Evolutionary conservation across 768 basidiomycete genomes (phyloP).

Genomic region (Sutorius australiensis): DNA sequence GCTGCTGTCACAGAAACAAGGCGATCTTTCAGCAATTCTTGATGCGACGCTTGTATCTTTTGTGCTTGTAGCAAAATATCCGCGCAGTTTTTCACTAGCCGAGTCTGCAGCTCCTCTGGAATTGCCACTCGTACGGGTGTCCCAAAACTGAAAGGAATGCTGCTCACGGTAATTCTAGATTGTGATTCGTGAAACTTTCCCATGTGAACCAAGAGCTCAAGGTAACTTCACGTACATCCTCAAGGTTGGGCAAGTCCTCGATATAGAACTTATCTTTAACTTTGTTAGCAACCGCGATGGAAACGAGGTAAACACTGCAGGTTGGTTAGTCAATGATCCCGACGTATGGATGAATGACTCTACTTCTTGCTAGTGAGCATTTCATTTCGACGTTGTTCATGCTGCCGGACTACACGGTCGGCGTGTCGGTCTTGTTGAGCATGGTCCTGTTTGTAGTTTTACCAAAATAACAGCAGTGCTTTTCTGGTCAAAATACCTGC

Average conservation of each 20-base stretch:
- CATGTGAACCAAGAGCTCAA: slow-evolving; percentile 7
- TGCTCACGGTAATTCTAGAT: slow-evolving; percentile 67
- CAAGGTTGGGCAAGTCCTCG: slow-evolving; percentile 63
- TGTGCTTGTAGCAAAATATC: slow-evolving; percentile 58
- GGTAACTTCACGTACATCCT: slow-evolving; percentile 54
- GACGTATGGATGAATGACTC: slow-evolving; percentile 6
- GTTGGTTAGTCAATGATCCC: not conserved
- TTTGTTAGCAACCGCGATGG: slow-evolving; percentile 65
- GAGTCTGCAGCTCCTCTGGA: slow-evolving; percentile 69
- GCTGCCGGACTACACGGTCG: slow-evolving; percentile 67
- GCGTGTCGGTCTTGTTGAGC: slow-evolving; percentile 73
- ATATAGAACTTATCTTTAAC: slow-evolving; percentile 67
- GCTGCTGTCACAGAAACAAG: slow-evolving; percentile 44
- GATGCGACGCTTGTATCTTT: slow-evolving; percentile 52
- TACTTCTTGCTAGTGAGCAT: slow-evolving; percentile 86
- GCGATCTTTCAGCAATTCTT: slow-evolving; percentile 54
- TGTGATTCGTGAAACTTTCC: slow-evolving; percentile 11
- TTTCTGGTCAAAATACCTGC: slow-evolving; percentile 44
- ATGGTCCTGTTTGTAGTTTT: slow-evolving; percentile 46
- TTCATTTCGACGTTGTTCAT: slow-evolving; percentile 69
- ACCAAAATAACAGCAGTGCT: not conserved
- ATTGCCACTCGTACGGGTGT: not conserved
- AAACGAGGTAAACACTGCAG: slow-evolving; percentile 63
- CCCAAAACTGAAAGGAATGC: not conserved
- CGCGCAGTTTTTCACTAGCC: slow-evolving; percentile 53